These are phyloP conservation scores for Arabidopsis arenosa DNA, from an alignment of 345 rosid species.

Conservation along the genomic window DNA sequence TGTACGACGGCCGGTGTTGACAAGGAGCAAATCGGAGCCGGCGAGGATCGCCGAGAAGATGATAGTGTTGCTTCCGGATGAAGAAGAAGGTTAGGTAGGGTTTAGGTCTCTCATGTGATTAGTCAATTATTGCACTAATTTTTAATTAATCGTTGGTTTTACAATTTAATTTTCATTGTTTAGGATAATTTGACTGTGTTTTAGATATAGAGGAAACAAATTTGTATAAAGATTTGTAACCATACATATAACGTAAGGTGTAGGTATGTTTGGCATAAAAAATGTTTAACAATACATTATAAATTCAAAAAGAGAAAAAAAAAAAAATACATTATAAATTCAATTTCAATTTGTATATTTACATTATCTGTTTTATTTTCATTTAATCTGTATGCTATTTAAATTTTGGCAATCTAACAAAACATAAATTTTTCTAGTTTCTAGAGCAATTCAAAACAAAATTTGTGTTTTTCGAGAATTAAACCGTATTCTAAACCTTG, in stretches of 20 bases:
- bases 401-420: conserved; percentile 27
- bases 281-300: conserved; percentile 15
- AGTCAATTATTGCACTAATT: conserved; percentile 28
- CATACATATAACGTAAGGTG: conserved; percentile 27
- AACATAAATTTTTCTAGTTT: conserved; percentile 4
- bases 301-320: no score
- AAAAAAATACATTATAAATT: conserved; percentile 2
- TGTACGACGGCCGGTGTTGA: conserved; percentile 51
- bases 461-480: not conserved
- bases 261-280: not conserved
- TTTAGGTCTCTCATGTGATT: conserved; percentile 44
- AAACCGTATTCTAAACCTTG: not conserved
- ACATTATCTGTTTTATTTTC: not conserved
- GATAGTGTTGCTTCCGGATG: conserved; percentile 52
- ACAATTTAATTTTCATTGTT: conserved; percentile 1
- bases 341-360: not conserved
- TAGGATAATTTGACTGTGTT: conserved; percentile 20
- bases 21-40: conserved; percentile 89
- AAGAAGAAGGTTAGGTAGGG: conserved; percentile 64
- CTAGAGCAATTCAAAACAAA: not conserved
- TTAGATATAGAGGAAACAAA: conserved; percentile 22
- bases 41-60: conserved; percentile 67
- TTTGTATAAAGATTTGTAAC: conserved; percentile 34
- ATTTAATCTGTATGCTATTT: not conserved
- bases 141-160: conserved; percentile 12